Conservation (phyloP, 495 filamentous ascomycete species). For the Aspergillus mulundensis region DNA sequence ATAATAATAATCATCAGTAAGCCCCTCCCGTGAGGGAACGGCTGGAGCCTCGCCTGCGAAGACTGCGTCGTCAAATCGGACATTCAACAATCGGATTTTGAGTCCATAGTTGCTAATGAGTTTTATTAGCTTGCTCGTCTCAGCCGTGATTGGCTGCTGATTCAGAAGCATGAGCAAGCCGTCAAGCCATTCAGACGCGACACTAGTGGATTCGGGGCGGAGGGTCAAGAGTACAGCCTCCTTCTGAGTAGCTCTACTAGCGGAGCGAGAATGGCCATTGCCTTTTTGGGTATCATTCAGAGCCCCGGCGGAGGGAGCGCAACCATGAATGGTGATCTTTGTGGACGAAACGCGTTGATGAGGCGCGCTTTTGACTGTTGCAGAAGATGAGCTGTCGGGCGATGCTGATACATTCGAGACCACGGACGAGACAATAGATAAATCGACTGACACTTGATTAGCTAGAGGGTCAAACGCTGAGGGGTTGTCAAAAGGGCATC, state of each 20-base stretch:
- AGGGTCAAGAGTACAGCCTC: constrained; percentile 71
- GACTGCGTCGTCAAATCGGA: constrained; percentile 71
- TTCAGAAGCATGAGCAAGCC: constrained; percentile 92
- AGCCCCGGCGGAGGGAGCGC: constrained; percentile 33
- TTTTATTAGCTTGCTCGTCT: constrained; percentile 83
- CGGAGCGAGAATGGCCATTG: constrained; percentile 30
- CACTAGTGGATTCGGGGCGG: constrained; percentile 72
- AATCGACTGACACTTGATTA: constrained; percentile 58
- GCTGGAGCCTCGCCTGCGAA: constrained; percentile 42
- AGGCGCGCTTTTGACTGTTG: constrained; percentile 49
- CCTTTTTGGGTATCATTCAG: constrained; percentile 23
- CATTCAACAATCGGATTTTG: constrained; percentile 90
- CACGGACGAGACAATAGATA: constrained; percentile 85
- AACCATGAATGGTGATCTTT: constrained; percentile 89
- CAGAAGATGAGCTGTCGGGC: constrained; percentile 46
- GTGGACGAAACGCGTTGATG: constrained; percentile 54
- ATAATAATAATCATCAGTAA: constrained; percentile 55
- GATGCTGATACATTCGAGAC: constrained; percentile 80
- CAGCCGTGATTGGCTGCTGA: constrained; percentile 93
- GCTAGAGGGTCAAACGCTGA: neutral
- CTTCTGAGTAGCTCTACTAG: constrained; percentile 39
- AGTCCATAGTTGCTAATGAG: constrained; percentile 85
- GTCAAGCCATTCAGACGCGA: constrained; percentile 96
- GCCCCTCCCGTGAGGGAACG: constrained; percentile 44
- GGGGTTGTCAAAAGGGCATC: constrained; percentile 9